phyloP scores from a whole-genome alignment of 148 eudicot species.

The Oxyria digyna region DNA sequence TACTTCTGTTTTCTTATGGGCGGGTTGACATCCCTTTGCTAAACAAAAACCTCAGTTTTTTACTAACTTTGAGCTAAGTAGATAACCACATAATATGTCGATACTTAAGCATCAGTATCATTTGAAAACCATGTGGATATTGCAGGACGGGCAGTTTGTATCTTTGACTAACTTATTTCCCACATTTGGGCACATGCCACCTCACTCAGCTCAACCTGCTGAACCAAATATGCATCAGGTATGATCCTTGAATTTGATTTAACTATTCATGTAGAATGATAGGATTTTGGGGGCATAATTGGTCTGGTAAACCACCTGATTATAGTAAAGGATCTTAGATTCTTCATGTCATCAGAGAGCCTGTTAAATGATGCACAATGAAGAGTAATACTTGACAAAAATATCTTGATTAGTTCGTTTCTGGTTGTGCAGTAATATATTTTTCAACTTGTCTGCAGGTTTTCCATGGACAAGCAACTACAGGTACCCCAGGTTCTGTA shows the following conservation, averaged over 20 bases:
- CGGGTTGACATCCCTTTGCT: neutral
- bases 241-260: neutral
- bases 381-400: neutral
- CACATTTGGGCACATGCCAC: constrained; percentile 7
- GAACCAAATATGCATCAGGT: constrained; percentile 10
- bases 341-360: neutral
- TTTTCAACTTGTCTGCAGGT: neutral
- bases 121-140: neutral
- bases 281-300: neutral
- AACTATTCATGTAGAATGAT: neutral
- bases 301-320: neutral
- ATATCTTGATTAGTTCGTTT: neutral
- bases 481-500: constrained; percentile 2
- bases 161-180: constrained; percentile 7
- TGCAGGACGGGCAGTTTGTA: constrained; percentile 7
- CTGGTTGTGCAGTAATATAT: neutral
- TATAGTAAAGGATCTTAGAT: neutral
- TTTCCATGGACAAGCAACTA: constrained; percentile 5
- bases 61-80: neutral
- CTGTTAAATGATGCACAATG: neutral
- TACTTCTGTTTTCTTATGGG: neutral
- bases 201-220: constrained; percentile 8
- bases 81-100: neutral
- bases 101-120: neutral
- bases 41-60: neutral